Base-by-base conservation (phyloP, 2,329 filamentous ascomycete species). In the Ascochyta fabae region DNA sequence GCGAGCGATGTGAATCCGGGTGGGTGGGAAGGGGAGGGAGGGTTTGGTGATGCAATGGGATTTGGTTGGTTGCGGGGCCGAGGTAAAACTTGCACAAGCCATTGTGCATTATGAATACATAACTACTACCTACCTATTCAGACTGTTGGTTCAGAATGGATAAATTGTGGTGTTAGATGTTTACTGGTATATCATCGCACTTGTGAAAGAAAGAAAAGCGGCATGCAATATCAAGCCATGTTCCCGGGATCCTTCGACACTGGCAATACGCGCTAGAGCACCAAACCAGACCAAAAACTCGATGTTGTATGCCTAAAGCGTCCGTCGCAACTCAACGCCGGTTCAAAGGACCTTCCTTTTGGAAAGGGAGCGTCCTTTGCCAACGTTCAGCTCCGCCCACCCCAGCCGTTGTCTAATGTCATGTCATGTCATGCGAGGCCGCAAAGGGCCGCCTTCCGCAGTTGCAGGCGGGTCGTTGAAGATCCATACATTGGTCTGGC, bases 361-460 rank as follows among this genome's bases (percentile, higher is more conserved):
- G 41, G 31, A 24, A 46, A 46, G 34, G 51, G 33, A 39, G 53
- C 4, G 39, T 38, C 19, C 47, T 31, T 41, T 43, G 23, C 31
- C 47, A 51, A 33, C 15, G 31, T 29, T 19, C 16, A 40, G 31
- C 31, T 35, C 46, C 52, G 29, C 41, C 41, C 12, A 46, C 23
- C 41, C 41, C 12, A 31, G 23, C 40, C 27, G 40, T 36, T 31
- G 41, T 50, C 46, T 38, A 50, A 38, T 26, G 35, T 42, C 36
- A 46, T 56, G 53, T 38, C 46, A 38, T 26, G 35, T 42, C 36
- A 46, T 56, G 53, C 46, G 41, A 56, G 36, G 53, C 47, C 36
- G 53, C 53, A 49, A 46, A 56, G 53, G 42, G 52, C 52, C 47
- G 53, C 47, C 31, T 46, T 56, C 42, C 52, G 46, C 47, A 55